A percentile compares a stretch with the other conserved stretches of the same genome.
Conservation (phyloP, 1,139 yeast genomes). For the Saccharomyces pastorianus region DNA sequence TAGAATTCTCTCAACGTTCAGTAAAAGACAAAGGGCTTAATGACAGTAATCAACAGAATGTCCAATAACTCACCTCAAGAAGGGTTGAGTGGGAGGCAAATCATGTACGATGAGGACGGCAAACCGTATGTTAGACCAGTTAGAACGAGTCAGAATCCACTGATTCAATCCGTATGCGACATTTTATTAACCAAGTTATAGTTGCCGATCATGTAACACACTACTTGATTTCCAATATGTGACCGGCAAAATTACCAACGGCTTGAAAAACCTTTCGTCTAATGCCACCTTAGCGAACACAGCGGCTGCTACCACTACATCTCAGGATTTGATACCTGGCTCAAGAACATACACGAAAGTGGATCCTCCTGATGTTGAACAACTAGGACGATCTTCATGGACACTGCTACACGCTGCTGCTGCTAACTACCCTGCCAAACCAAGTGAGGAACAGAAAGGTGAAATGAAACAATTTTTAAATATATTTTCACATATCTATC, state of each 20-base stretch:
- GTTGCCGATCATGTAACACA: slow-evolving; percentile 77
- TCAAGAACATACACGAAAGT: slow-evolving; percentile 36
- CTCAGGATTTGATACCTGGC: slow-evolving; percentile 17
- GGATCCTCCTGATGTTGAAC: slow-evolving; percentile 82
- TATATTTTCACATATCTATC: slow-evolving; percentile 74
- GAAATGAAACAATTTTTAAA: slow-evolving; percentile 66
- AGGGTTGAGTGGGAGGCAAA: slow-evolving; percentile 27
- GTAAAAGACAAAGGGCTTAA: background rate
- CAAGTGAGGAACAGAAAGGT: slow-evolving; percentile 51
- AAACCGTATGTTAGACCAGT: slow-evolving; percentile 57
- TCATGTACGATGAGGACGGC: slow-evolving; percentile 78
- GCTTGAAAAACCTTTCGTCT: background rate
- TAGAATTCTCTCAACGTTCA: background rate
- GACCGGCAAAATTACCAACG: slow-evolving; percentile 27
- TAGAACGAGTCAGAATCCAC: background rate
- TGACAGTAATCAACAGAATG: background rate
- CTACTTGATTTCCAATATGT: slow-evolving; percentile 68
- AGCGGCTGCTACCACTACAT: slow-evolving; percentile 12
- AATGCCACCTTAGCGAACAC: background rate
- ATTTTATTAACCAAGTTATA: slow-evolving; percentile 2
- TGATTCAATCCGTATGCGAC: background rate
- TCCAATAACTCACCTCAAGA: background rate
- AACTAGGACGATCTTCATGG: slow-evolving; percentile 86
- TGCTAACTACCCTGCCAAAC: slow-evolving; percentile 74
- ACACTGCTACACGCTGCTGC: slow-evolving; percentile 85